A percentile compares a stretch with the other conserved stretches of the same genome.
phyloP scores from a whole-genome alignment of 78 protist genomes.

The Dictyostelium firmibasis region DNA sequence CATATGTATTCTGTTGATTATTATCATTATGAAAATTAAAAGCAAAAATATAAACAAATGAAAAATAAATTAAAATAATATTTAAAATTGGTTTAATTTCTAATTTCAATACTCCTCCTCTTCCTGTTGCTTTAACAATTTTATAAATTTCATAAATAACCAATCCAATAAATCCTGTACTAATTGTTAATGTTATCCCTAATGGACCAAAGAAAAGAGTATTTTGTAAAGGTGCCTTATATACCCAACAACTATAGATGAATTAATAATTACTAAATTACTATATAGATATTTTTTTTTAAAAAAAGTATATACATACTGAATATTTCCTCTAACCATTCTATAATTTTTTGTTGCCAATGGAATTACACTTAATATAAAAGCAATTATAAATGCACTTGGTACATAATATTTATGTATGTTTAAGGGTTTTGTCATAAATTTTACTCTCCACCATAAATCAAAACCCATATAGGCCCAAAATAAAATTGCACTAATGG shows the following conservation, averaged over 20 bases:
- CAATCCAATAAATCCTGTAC: conserved; percentile 1
- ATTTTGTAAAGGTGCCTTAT: neutral
- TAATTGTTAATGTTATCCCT: conserved; percentile 8
- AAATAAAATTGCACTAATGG: neutral
- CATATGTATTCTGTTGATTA: neutral
- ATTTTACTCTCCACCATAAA: neutral
- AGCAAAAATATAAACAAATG: conserved; percentile 18
- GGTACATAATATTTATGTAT: neutral
- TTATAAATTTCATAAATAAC: conserved; percentile 36
- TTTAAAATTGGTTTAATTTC: conserved; percentile 43
- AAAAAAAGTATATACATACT: neutral
- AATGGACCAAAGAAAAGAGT: conserved; percentile 48
- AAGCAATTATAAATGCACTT: neutral
- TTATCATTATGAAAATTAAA: conserved; percentile 6
- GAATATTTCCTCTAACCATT: neutral
- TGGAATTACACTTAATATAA: neutral
- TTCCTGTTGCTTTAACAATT: conserved; percentile 2
- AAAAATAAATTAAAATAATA: conserved; percentile 41
- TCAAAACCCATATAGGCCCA: neutral
- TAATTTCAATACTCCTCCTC: conserved; percentile 7
- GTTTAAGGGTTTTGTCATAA: neutral
- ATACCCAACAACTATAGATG: conserved; percentile 52
- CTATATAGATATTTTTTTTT: too few relatives aligned
- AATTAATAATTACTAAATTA: too few relatives aligned
- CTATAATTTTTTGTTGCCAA: neutral